Percentiles rank a stretch among this genome's conserved stretches.
Evolutionary conservation across 2,329 filamentous ascomycete species (phyloP).

Genomic region (Clarireedia sp.): DNA sequence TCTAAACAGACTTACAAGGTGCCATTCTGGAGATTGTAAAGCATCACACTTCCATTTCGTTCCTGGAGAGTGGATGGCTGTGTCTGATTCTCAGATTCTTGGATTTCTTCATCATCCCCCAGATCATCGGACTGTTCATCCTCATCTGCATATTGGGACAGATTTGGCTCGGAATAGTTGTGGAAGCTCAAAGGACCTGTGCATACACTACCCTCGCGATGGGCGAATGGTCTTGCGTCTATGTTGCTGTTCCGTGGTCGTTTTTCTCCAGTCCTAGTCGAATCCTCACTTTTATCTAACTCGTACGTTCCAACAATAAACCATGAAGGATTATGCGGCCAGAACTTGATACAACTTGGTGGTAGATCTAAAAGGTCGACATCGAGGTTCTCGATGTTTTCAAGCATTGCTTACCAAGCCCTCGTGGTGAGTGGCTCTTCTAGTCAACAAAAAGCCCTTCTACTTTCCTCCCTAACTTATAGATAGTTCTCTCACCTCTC

Average conservation of each 20-base stretch:
- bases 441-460: no score
- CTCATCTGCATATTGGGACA: neutral
- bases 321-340: slow-evolving; percentile 47
- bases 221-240: neutral
- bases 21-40: slow-evolving; percentile 5
- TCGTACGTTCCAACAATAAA: slow-evolving; percentile 83
- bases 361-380: slow-evolving; percentile 49
- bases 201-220: neutral
- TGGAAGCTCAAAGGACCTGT: slow-evolving; percentile 1
- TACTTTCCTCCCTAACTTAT: no score
- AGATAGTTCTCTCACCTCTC: no score
- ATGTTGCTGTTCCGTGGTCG: neutral
- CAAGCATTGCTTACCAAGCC: neutral
- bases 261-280: slow-evolving; percentile 12
- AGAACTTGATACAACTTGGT: slow-evolving; percentile 73
- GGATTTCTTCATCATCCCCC: neutral
- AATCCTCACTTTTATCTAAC: slow-evolving; percentile 42
- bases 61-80: slow-evolving; percentile 42
- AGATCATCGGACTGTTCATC: neutral
- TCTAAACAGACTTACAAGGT: neutral
- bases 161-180: neutral
- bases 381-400: slow-evolving; percentile 7
- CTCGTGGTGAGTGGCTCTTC: no score
- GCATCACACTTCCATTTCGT: slow-evolving; percentile 64
- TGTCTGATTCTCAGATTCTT: slow-evolving; percentile 1